A percentile compares a stretch with the other conserved stretches of the same genome.
Evolutionary conservation across 2,329 filamentous ascomycete species (phyloP).

Genomic region (Blastomyces silverae): DNA sequence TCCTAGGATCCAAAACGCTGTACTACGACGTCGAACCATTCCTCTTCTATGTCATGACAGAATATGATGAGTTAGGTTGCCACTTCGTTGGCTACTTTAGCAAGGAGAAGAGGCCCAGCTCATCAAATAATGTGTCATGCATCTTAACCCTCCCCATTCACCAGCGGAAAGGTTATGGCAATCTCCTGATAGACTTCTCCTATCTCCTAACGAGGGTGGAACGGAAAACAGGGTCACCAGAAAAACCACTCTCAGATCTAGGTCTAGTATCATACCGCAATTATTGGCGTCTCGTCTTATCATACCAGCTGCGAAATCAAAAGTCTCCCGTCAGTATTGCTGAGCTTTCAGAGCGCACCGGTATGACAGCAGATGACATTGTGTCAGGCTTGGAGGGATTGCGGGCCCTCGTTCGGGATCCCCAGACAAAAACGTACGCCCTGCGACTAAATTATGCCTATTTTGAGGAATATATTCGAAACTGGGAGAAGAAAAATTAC

Average conservation of each 20-base stretch:
- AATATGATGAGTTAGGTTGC: constrained; percentile 77
- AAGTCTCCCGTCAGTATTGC: constrained; percentile 51
- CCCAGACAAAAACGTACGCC: constrained; percentile 79
- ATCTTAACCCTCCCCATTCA: constrained; percentile 95
- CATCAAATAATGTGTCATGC: constrained; percentile 95
- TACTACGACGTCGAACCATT: constrained; percentile 99
- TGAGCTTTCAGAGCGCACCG: constrained; percentile 68
- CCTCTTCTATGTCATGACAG: constrained; percentile 96
- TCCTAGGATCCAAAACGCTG: constrained; percentile 93
- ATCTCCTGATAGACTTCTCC: constrained; percentile 95
- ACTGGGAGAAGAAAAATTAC: constrained; percentile 84
- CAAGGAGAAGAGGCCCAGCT: constrained; percentile 92
- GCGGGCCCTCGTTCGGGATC: constrained; percentile 81
- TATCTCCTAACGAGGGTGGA: constrained; percentile 92
- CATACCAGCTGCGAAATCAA: constrained; percentile 68
- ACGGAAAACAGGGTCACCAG: constrained; percentile 86
- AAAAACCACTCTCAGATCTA: constrained; percentile 97
- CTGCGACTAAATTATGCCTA: constrained; percentile 80
- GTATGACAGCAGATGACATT: constrained; percentile 93
- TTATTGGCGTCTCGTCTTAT: constrained; percentile 89
- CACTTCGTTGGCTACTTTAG: constrained; percentile 99
- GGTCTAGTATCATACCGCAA: constrained; percentile 94
- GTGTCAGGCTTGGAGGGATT: constrained; percentile 88
- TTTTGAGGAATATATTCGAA: constrained; percentile 78
- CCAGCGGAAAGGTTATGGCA: constrained; percentile 93